Evolutionary conservation across 345 rosid species (phyloP), one percentile per base, ranked within the genome.

Genomic region (Brassica incana): DNA sequence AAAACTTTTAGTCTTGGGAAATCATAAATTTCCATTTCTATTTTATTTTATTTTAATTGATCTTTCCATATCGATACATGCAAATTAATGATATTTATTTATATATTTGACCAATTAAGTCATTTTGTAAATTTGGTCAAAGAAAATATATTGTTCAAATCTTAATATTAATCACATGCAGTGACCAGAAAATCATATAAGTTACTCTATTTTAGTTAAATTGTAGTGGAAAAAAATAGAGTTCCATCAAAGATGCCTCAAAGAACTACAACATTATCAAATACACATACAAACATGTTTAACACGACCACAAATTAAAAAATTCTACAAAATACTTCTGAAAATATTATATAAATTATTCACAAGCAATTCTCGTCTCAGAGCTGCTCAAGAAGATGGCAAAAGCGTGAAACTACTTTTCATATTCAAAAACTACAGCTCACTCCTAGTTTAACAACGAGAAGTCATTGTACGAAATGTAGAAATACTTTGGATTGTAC

Each of bases 381-480:
- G 89, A 90, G 90, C 91, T 88, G 83, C 93, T 88, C 65, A 89
- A 90, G 84, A 91, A 90, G 77, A 89, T 85, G 32, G 93, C 90
- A 71, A 91, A 91, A 45, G 52, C 52, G 1, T 45, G 15, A n/a
- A 45, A 11, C 11, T 12, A 10, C 15, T 12, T 45, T 11, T 5
- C 52, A 12, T 45, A 11, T 45, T 45, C 52, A 45, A 3, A 10
- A 10, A 12, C 52, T 45, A 11, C 5, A 10, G 52, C 52, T 45
- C 11, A 45, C 14, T 45, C 52, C 18, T 18, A 18, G 18, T 18
- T 18, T 18, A 18, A 18, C 18, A 18, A 18, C 18, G 18, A 18
- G 18, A 18, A 18, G 18, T 18, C 18, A 18, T 18, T 18, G 18
- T 18, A 18, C 18, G 18, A 18, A 18, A 18, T 18, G 18, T 18